Conservation (phyloP, 2,329 filamentous ascomycete genomes). For the Hypoxylon sp. region DNA sequence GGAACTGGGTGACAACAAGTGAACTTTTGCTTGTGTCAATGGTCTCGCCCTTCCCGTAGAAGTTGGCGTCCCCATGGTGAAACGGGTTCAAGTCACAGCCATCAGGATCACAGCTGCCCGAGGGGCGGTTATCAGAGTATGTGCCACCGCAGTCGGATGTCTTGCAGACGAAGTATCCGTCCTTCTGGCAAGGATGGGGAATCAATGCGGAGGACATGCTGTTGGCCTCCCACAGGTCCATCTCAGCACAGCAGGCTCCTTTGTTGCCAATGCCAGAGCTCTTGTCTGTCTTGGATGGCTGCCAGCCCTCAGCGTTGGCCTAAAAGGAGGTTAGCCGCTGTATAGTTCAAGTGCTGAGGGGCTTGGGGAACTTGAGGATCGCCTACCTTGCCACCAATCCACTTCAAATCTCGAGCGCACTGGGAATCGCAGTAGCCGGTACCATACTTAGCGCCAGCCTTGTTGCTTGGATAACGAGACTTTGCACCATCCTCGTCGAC, state of each 20-base stretch:
- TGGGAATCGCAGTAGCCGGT: slow-evolving; percentile 68
- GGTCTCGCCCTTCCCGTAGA: slow-evolving; percentile 68
- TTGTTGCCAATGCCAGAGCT: slow-evolving; percentile 61
- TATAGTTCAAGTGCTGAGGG: slow-evolving; percentile 9
- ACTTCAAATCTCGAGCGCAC: slow-evolving; percentile 63
- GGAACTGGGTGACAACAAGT: slow-evolving; percentile 73
- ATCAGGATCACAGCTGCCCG: slow-evolving; percentile 70
- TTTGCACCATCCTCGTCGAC: slow-evolving; percentile 68
- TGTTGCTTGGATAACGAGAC: slow-evolving; percentile 60
- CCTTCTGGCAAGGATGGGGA: slow-evolving; percentile 68
- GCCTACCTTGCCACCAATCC: slow-evolving; percentile 62
- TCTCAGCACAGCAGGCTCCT: slow-evolving; percentile 69
- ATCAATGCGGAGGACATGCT: slow-evolving; percentile 69
- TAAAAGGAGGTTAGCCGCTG: slow-evolving; percentile 26
- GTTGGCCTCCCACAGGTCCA: slow-evolving; percentile 73
- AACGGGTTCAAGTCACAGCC: slow-evolving; percentile 75
- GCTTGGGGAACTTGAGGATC: not conserved
- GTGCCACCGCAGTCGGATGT: slow-evolving; percentile 60
- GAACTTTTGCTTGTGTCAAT: slow-evolving; percentile 68
- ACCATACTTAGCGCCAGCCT: slow-evolving; percentile 65
- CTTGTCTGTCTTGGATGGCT: slow-evolving; percentile 60
- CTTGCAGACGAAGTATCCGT: slow-evolving; percentile 61
- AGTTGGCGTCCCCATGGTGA: slow-evolving; percentile 69
- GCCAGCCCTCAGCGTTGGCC: slow-evolving; percentile 62
- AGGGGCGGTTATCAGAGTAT: slow-evolving; percentile 63